Base-by-base conservation (phyloP, 2,329 filamentous ascomycete genomes). In the Alternaria triticimaculans region DNA sequence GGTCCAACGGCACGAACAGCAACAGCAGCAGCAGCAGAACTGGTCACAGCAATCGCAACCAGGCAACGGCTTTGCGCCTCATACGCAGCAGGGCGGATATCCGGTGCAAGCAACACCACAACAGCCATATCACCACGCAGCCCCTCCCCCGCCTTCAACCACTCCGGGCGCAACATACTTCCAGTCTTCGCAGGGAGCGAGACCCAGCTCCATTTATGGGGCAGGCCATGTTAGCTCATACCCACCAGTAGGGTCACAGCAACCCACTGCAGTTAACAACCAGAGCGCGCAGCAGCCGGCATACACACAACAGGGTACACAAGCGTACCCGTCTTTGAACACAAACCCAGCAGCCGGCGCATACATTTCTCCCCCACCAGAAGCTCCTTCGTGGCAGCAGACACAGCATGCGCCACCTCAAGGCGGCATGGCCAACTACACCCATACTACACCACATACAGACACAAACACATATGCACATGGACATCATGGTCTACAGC, bases 321-420 rank as follows among this genome's bases (percentile, higher is more conserved):
- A 78, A 46, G 69, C 73, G n/a, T 80, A 78, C 43, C 69, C 77
- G 63, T 72, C 76, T 5, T 69, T 67, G 15, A 78, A 80, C 18
- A 74, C 76, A 6, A 79, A 79, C 30, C 76, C 73, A n/a, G 69
- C 75, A 64, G 73, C 77, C 6, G 76, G 77, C 20, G 73, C 76
- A 9, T 79, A 80, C 55, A 69, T 76, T 3, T 76, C 78, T 66
- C 77, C 78, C 6, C 76, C 78, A 10, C 77, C 78, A 30, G 77
- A 78, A 64, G 66, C 78, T 37, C 75, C 77, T 26, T 76, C 76
- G 41, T 80, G 78, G 79, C 74, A 78, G 46, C 78, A 80, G 48
- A 70, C 72, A n/a, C 73, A 77, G 41, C 76, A 79, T 66, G 74
- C 76, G 11, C 73, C 76, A 10, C 62, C 74, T n/a, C 76, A 78